Evolutionary conservation across 2,329 filamentous ascomycete genomes (phyloP), one percentile per base, ranked within the genome.

Genomic region (Diaporthe amygdali): DNA sequence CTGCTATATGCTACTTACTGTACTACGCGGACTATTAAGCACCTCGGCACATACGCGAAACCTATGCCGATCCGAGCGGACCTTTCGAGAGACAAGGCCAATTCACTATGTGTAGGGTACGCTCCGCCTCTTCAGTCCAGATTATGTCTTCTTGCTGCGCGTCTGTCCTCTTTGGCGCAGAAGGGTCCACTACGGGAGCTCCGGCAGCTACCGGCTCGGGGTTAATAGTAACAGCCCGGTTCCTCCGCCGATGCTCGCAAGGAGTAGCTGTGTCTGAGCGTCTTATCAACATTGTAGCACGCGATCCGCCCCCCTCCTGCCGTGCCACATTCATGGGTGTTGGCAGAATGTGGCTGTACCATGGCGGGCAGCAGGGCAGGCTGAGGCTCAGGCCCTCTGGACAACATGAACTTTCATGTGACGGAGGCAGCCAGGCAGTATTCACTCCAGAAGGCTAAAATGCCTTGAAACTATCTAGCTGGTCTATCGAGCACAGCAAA

Each of bases 181-280:
- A 37, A 8, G 59, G 41, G 30, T 30, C 14, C 14, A 9, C 59
- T 41, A 25, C 44, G 44, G 49, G 55, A 46, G 39, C 25, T 66
- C 56, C 68, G 68, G 59, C 32, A 56, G 25, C 30, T 39, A 55
- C 17, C 59, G 68, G 49, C 41, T 68, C 49, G 66, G 49, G 56
- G 49, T 63, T 46, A 54, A 49, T 47, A 32, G 10, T 20, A 44
- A 44, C 49, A 39, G 32, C n/a, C 34, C 67, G 41, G 67, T 15
- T 54, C 34, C 17, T 66, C 49, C 46, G 68, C 68, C 68, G 68
- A 66, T 70, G 44, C 27, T 66, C 49, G 66, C 66, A 46, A 59
- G 51, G 39, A 47, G 20, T 41, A 47, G 56, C 20, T 63, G 56
- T 41, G 41, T 63, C 56, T 47, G 41, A 49, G 44, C 44, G 59